Base-by-base conservation (phyloP, 257 asterid genomes). In the Solanum chmielewskii region DNA sequence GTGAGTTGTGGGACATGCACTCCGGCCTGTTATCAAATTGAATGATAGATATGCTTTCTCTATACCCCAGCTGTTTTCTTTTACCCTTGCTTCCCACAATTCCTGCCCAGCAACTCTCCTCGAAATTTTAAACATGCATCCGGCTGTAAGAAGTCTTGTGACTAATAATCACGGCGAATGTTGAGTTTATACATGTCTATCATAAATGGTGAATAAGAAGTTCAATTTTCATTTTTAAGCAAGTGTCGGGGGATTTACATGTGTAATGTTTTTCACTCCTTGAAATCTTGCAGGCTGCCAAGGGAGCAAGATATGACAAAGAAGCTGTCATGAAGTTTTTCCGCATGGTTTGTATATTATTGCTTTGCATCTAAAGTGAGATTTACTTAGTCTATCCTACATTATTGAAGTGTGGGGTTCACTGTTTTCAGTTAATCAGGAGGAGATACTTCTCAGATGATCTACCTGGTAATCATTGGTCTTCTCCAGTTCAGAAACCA, bases 361-460 rank as follows among this genome's bases (percentile, higher is more conserved):
- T 56, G 80, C 81, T 90, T 71, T 76, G 70, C 37, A 66, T 86
- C 68, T 52, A 47, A 39, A 47, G 13, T 86, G 18, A 84, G 52
- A 69, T 82, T 2, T 69, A 18, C 23, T 64, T 84, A 45, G 14
- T 75, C 77, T 59, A 59, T 37, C 71, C 42, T 42, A 64, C 62
- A 49, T 87, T 87, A 49, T 78, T 86, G 87, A 92, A 87, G 84
- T 23, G 83, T 86, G 42, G 11, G n/a, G 87, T n/a, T 78, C 62
- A 1, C 82, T 85, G 20, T 85, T 45, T 89, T 90, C 92, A 97
- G 99, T 93, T 97, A 91, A 95, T 97, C 87, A 93, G 98, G 92
- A 92, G 99, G 91, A 95, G 99, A 91, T 97, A 97, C 93, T 97
- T 96, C 93, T 95, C 99, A 39, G 99, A 97, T 91, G 98, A 94